Base-by-base conservation (phyloP, 768 basidiomycete genomes). In the Cyclocybe aegerita region DNA sequence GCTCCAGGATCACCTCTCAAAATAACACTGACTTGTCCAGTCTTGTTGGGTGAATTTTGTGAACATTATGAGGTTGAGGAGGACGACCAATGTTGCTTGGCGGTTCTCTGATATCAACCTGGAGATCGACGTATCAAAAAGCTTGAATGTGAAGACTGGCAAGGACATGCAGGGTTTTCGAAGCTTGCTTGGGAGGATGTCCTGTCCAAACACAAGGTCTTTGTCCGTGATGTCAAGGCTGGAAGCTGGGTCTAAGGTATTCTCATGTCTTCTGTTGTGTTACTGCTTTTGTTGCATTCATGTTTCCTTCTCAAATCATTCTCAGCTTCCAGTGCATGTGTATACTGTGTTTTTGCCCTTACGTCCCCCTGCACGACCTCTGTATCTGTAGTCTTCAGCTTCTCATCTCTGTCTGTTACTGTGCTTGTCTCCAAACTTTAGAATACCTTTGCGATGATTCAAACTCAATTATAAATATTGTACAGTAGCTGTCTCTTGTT, bases 101-200 rank as follows among this genome's bases (percentile, higher is more conserved):
- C 23, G 2, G 46, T 52, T 12, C 38, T 58, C 5, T 29, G 49
- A n/a, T 54, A 45, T 36, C 9, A 23, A 2, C 50, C 57, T 33
- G 57, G 57, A 4, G 50, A 58, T 46, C 23, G 44, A n/a, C n/a
- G n/a, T n/a, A 8, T 54, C 15, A 46, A 51, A 1, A 48, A 40
- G n/a, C 50, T 58, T 3, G 49, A 9, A 29, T 31, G 31, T 23
- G 46, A 48, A 17, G 53, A 58, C n/a, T 57, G 49, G 49, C 15
- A 52, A 9, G 47, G 10, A 29, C 17, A 38, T 47, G 53, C 30
- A 15, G 56, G 57, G n/a, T 58, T 55, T 49, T 14, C 44, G 1
- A 32, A 14, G 17, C 33, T 58, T 8, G 33, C 49, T 9, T 58
- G 57, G 57, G 37, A 38, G 10, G 9, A 32, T 6, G 14, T 58